Conservation (phyloP, 208 protist genomes). For the Leishmania braziliensis region DNA sequence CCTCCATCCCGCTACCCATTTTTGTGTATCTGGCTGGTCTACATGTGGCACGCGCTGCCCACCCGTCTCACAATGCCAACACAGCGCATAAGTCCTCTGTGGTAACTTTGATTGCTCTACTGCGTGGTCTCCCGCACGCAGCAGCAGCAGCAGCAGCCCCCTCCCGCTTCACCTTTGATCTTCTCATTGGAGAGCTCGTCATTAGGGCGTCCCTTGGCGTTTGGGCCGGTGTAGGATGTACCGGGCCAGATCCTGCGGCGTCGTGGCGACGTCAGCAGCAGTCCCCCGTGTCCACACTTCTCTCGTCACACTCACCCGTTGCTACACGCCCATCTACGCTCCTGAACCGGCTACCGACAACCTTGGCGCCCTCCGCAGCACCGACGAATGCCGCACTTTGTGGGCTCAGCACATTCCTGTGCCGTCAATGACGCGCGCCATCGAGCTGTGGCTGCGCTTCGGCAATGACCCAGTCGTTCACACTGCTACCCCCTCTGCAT, state of each 20-base stretch:
- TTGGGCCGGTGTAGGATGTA: constrained; percentile 5
- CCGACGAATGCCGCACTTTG: constrained; percentile 67
- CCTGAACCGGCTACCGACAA: constrained; percentile 47
- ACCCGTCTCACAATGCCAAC: background rate
- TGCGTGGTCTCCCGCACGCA: background rate
- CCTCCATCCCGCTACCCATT: background rate
- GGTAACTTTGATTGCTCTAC: background rate
- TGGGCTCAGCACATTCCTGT: constrained; percentile 55
- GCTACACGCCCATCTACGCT: constrained; percentile 82
- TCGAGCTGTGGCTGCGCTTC: constrained; percentile 82
- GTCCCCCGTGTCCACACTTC: background rate
- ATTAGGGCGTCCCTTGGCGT: background rate
- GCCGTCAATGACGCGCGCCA: constrained; percentile 36
- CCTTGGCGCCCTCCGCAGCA: constrained; percentile 40
- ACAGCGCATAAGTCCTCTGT: background rate
- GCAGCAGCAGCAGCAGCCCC: background rate
- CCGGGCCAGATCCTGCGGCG: constrained; percentile 6
- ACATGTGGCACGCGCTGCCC: background rate
- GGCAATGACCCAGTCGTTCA: constrained; percentile 90
- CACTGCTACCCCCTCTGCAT: constrained; percentile 26
- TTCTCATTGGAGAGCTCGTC: background rate
- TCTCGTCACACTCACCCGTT: constrained; percentile 22
- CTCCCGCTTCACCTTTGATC: background rate
- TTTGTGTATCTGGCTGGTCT: background rate
- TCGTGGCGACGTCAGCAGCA: constrained; percentile 3